Conservation (phyloP, 495 filamentous ascomycete genomes). For the Pseudoneurospora amorphoporcata region DNA sequence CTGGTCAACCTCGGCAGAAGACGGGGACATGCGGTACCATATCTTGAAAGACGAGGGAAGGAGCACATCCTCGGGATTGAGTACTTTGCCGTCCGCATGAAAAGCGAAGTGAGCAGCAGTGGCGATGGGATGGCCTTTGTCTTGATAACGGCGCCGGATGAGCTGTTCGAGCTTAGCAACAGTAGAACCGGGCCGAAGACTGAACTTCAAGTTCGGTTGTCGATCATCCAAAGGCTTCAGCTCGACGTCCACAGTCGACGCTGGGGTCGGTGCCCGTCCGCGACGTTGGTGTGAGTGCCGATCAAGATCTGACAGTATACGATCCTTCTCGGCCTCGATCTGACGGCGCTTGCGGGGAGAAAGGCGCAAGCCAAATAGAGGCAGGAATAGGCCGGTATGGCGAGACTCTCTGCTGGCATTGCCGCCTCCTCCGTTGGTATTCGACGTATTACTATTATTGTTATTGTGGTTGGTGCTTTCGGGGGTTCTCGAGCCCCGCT, state of each 20-base stretch:
- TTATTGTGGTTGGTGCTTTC: not conserved
- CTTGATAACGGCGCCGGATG: conserved; percentile 4
- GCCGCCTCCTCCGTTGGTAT: not conserved
- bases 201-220: not conserved
- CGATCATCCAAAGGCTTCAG: conserved; percentile 7
- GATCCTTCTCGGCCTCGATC: not conserved
- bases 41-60: not conserved
- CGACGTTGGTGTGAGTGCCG: not conserved
- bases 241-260: conserved; percentile 5
- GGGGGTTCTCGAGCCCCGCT: not conserved
- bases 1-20: conserved; percentile 1
- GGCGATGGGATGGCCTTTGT: not conserved
- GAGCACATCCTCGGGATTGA: not conserved
- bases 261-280: not conserved
- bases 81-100: conserved; percentile 3
- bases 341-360: not conserved
- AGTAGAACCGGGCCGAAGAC: not conserved
- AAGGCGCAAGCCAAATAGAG: not conserved
- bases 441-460: not conserved
- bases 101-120: conserved; percentile 1
- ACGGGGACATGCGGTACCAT: conserved; percentile 13
- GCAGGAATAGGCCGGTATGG: not conserved
- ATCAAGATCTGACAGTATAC: not conserved
- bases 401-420: not conserved
- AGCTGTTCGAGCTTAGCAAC: conserved; percentile 3